A percentile compares a stretch with the other conserved stretches of the same genome.
These are phyloP conservation scores for Yamadazyma blattariae DNA, from an alignment of 1,139 yeast species.

Conservation along the genomic window DNA sequence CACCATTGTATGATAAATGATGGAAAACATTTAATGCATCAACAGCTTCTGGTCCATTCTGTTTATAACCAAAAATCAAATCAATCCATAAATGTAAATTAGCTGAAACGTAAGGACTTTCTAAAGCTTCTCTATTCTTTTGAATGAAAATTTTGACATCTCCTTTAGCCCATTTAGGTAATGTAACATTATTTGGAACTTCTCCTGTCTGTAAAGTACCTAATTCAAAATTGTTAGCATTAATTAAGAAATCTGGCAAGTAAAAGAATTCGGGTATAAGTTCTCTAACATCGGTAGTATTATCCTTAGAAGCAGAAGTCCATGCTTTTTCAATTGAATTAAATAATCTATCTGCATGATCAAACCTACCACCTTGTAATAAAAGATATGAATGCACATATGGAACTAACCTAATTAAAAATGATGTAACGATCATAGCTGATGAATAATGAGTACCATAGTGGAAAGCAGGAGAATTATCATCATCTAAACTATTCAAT, in stretches of 20 bases:
- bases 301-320: slow-evolving; percentile 73
- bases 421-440: slow-evolving; percentile 87
- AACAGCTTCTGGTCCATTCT: slow-evolving; percentile 66
- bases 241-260: slow-evolving; percentile 70
- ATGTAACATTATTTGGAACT: slow-evolving; percentile 53
- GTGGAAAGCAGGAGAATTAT: slow-evolving; percentile 72
- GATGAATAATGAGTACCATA: slow-evolving; percentile 92
- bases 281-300: slow-evolving; percentile 84
- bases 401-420: slow-evolving; percentile 70
- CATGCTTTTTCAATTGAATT: slow-evolving; percentile 72
- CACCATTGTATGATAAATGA: slow-evolving; percentile 78
- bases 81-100: slow-evolving; percentile 82
- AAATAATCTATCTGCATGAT: slow-evolving; percentile 80
- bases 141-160: slow-evolving; percentile 70
- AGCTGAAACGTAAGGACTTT: slow-evolving; percentile 73
- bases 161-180: slow-evolving; percentile 82
- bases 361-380: slow-evolving; percentile 83
- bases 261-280: slow-evolving; percentile 81
- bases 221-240: slow-evolving; percentile 62
- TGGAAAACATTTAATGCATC: slow-evolving; percentile 72
- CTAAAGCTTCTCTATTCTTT: slow-evolving; percentile 77
- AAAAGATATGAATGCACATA: slow-evolving; percentile 74
- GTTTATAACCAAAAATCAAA: slow-evolving; percentile 75
- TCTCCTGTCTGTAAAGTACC: slow-evolving; percentile 67
- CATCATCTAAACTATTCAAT: slow-evolving; percentile 48